A percentile compares a stretch with the other conserved stretches of the same genome.
Evolutionary conservation across 1,284 basidiomycete species (phyloP).

Genomic region (Trichosporon sp.): DNA sequence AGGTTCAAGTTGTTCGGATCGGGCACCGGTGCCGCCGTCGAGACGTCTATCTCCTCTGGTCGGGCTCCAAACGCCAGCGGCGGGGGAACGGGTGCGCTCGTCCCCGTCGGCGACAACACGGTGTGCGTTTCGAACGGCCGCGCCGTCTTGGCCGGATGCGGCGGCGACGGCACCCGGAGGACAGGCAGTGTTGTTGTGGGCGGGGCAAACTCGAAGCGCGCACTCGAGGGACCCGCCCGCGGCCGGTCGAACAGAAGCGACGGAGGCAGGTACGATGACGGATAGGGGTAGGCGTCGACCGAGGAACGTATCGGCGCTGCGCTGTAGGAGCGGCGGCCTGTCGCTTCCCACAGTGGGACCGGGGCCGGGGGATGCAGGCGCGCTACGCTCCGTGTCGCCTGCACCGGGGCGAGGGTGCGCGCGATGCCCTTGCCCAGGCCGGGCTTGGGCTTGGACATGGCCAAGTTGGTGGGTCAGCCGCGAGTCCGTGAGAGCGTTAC

Average conservation of each 20-base stretch:
- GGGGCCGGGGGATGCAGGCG: constrained; percentile 4
- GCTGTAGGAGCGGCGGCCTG: constrained; percentile 16
- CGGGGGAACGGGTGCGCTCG: constrained; percentile 21
- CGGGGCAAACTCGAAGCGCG: constrained; percentile 30
- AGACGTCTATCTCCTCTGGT: constrained; percentile 21
- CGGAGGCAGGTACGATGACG: constrained; percentile 21
- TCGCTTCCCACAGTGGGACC: constrained; percentile 32
- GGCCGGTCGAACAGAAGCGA: constrained; percentile 28
- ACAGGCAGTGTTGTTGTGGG: constrained; percentile 30
- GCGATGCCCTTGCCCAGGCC: constrained; percentile 47
- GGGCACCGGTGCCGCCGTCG: constrained; percentile 13
- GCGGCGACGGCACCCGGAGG: constrained; percentile 30
- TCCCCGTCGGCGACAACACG: constrained; percentile 29
- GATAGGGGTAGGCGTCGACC: not conserved
- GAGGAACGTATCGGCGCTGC: not conserved
- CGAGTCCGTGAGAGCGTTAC: not conserved
- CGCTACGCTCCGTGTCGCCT: constrained; percentile 20
- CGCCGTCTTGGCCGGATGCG: constrained; percentile 32
- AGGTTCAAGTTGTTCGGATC: constrained; percentile 33
- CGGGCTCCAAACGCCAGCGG: constrained; percentile 28
- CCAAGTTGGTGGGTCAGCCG: not conserved
- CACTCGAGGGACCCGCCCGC: constrained; percentile 18
- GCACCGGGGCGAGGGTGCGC: constrained; percentile 37
- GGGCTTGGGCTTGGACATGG: constrained; percentile 52
- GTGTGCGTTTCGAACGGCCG: constrained; percentile 35